Percentiles rank a stretch among this genome's conserved stretches.
These are phyloP conservation scores for Colletotrichum costaricense DNA, from an alignment of 2,329 filamentous ascomycete genomes.

Conservation along the genomic window DNA sequence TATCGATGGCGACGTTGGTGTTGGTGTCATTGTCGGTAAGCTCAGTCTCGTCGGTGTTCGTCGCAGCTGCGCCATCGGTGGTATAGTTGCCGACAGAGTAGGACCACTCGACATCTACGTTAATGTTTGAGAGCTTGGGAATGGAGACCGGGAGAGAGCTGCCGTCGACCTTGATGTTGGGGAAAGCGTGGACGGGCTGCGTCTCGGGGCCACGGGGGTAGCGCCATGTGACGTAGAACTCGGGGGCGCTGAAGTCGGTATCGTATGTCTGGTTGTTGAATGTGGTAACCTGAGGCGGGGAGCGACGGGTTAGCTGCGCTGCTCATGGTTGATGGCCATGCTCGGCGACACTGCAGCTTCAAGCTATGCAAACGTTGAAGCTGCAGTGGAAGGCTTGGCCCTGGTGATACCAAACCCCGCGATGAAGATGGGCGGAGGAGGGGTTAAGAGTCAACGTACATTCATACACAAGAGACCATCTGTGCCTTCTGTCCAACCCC, in stretches of 20 bases:
- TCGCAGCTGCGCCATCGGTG: constrained; percentile 34
- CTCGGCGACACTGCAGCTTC: background rate
- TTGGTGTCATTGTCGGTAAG: constrained; percentile 54
- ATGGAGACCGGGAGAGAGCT: constrained; percentile 56
- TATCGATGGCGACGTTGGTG: constrained; percentile 68
- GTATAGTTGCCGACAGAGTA: constrained; percentile 58
- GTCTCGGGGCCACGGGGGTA: constrained; percentile 54
- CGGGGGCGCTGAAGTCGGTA: constrained; percentile 57
- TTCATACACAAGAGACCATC: constrained; percentile 62
- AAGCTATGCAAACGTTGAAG: background rate
- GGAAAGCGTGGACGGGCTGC: constrained; percentile 64
- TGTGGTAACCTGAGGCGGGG: constrained; percentile 53
- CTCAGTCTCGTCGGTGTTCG: constrained; percentile 46
- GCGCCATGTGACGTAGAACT: constrained; percentile 65
- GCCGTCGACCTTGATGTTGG: constrained; percentile 62
- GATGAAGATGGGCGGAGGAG: constrained; percentile 4
- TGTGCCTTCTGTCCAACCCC: constrained; percentile 55
- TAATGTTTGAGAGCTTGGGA: constrained; percentile 50
- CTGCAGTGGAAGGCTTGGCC: background rate
- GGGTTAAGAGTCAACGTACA: constrained; percentile 50
- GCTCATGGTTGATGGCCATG: background rate
- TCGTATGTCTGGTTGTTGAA: constrained; percentile 63
- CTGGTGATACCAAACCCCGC: constrained; percentile 14
- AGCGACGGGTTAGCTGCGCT: background rate
- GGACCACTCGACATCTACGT: constrained; percentile 60